Conservation (phyloP, 345 rosid species). For the Citrus hindsii region DNA sequence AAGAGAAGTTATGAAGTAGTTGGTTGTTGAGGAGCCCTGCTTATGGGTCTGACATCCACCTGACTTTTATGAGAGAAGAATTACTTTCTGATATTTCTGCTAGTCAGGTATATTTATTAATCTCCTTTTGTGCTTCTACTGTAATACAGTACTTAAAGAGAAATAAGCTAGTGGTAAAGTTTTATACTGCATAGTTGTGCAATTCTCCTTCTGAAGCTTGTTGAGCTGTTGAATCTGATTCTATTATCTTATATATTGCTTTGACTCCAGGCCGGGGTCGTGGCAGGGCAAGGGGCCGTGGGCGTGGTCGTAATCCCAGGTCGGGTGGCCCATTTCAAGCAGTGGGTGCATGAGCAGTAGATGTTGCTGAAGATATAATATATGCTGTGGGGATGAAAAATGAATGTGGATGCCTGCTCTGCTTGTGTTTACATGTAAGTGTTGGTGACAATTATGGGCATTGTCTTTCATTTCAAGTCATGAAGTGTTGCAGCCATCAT, state of each 20-base stretch:
- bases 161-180: background rate
- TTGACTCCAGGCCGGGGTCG: slow-evolving; percentile 27
- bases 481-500: slow-evolving; percentile 9
- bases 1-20: background rate
- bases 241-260: background rate
- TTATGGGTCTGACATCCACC: background rate
- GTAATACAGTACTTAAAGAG: background rate
- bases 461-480: slow-evolving; percentile 20
- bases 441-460: slow-evolving; percentile 19
- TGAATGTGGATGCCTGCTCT: slow-evolving; percentile 31
- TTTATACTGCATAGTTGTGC: background rate
- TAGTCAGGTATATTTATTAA: background rate
- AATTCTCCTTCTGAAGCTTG: background rate
- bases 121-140: background rate
- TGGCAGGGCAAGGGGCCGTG: slow-evolving; percentile 23
- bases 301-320: slow-evolving; percentile 22
- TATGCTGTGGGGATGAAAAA: slow-evolving; percentile 16
- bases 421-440: slow-evolving; percentile 24
- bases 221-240: background rate
- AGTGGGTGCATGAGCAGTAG: slow-evolving; percentile 21
- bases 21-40: background rate
- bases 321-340: slow-evolving; percentile 13
- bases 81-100: background rate
- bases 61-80: background rate
- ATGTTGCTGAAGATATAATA: background rate